Evolutionary conservation across 257 asterid genomes (phyloP).

Genomic region (Catharanthus roseus): DNA sequence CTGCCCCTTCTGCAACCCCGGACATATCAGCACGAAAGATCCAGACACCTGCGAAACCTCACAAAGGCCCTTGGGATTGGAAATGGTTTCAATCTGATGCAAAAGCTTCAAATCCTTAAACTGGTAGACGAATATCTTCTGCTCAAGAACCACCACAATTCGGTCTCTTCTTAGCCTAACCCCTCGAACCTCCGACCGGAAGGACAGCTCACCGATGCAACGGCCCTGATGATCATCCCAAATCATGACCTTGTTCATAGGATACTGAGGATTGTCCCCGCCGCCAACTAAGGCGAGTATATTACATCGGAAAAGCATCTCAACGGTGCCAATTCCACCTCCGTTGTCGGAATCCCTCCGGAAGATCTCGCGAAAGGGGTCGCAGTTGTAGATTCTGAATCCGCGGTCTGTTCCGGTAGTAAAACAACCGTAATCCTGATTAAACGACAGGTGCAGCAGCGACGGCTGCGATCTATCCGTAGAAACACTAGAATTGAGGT

Average conservation of each 20-base stretch:
- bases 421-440: slow-evolving; percentile 87
- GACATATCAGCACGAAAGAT: slow-evolving; percentile 71
- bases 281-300: slow-evolving; percentile 86
- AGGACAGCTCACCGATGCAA: slow-evolving; percentile 78
- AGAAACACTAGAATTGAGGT: neutral
- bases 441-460: slow-evolving; percentile 78
- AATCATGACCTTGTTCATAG: slow-evolving; percentile 83
- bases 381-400: slow-evolving; percentile 80
- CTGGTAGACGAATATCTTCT: slow-evolving; percentile 84
- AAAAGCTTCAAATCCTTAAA: slow-evolving; percentile 78
- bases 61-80: slow-evolving; percentile 93
- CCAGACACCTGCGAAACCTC: slow-evolving; percentile 73
- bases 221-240: slow-evolving; percentile 91
- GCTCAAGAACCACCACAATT: slow-evolving; percentile 70
- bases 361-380: slow-evolving; percentile 84
- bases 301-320: slow-evolving; percentile 93
- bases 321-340: slow-evolving; percentile 80
- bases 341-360: slow-evolving; percentile 73
- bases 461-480: slow-evolving; percentile 21
- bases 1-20: slow-evolving; percentile 86
- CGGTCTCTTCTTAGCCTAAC: slow-evolving; percentile 70
- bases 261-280: slow-evolving; percentile 75
- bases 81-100: slow-evolving; percentile 88
- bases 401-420: slow-evolving; percentile 81
- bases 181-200: slow-evolving; percentile 81